Base-by-base conservation (phyloP, 1,139 yeast species). In the Sugiyamaella pinicola region DNA sequence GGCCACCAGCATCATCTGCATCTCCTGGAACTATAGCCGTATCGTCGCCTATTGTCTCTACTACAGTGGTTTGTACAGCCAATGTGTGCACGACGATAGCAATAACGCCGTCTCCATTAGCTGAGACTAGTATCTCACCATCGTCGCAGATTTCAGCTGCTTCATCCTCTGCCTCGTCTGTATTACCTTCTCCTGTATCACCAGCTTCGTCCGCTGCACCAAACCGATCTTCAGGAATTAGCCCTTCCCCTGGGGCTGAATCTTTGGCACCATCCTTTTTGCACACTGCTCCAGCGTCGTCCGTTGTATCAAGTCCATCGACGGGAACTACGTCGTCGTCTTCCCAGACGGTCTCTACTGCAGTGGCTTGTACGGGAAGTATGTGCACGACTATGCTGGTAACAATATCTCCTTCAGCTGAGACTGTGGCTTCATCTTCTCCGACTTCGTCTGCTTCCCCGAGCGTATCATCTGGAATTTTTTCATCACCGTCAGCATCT, bases 341-440 rank as follows among this genome's bases (percentile, higher is more conserved):
- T 9, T n/a, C 47, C 13, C 5, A 18, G 13, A 37, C 9, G 3
- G 17, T 2, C 7, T 28, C 35, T 15, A 24, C 37, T 8, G 28
- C 51, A 2, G 51, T 47, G n/a, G 29, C 22, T 15, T 46, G 51
- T 31, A 21, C 19, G 12, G 40, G 18, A 17, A 46, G 46, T 4
- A 21, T 33, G 3, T 45, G 44, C 46, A 9, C 44, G 15, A 51
- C 53, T 6, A 26, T 51, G 50, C 53, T 49, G 26, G 29, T 50
- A 12, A 8, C 33, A 12, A 17, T 9, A 3, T 5, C 19, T 8
- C 19, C 33, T 15, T 3, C 31, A 10, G 18, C 44, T 10, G 15
- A n/a, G 12, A 5, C 33, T 10, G 15, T 29, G n/a, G 18, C 33
- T 15, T 13, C 44, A 6, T 12, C 44, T 12, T 4, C 41, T n/a